Evolutionary conservation across 306 rosid species (phyloP).

Genomic region (Amphicarpaea edgeworthii): DNA sequence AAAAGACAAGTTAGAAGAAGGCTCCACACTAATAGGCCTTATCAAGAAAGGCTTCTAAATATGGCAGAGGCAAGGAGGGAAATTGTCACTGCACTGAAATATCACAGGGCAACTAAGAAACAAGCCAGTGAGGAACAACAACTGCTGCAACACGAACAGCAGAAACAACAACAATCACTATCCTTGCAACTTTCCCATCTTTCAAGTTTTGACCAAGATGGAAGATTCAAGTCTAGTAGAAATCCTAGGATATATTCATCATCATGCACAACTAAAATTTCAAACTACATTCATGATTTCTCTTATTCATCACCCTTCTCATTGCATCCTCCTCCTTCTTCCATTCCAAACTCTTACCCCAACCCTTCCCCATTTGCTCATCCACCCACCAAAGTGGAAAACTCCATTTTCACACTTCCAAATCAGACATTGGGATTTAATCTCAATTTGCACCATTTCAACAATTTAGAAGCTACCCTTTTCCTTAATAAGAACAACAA

Average conservation of each 20-base stretch:
- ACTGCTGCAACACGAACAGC: slow-evolving; percentile 52
- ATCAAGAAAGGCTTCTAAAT: slow-evolving; percentile 77
- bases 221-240: slow-evolving; percentile 55
- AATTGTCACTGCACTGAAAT: slow-evolving; percentile 80
- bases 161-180: not conserved
- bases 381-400: slow-evolving; percentile 49
- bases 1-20: slow-evolving; percentile 80
- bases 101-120: slow-evolving; percentile 81
- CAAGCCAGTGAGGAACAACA: slow-evolving; percentile 54
- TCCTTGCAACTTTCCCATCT: slow-evolving; percentile 18
- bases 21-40: slow-evolving; percentile 67
- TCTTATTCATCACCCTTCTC: slow-evolving; percentile 37
- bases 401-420: slow-evolving; percentile 63
- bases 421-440: slow-evolving; percentile 69
- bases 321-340: slow-evolving; percentile 34
- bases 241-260: slow-evolving; percentile 58
- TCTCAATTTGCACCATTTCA: slow-evolving; percentile 67
- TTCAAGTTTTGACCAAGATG: slow-evolving; percentile 56
- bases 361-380: slow-evolving; percentile 48
- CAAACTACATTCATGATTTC: slow-evolving; percentile 47
- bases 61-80: slow-evolving; percentile 97
- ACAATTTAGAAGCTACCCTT: slow-evolving; percentile 54
- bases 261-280: slow-evolving; percentile 49
- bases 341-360: slow-evolving; percentile 43
- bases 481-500: slow-evolving; percentile 38